phyloP scores from a whole-genome alignment of 1,284 basidiomycete genomes.

The Jaminaea rosea region DNA sequence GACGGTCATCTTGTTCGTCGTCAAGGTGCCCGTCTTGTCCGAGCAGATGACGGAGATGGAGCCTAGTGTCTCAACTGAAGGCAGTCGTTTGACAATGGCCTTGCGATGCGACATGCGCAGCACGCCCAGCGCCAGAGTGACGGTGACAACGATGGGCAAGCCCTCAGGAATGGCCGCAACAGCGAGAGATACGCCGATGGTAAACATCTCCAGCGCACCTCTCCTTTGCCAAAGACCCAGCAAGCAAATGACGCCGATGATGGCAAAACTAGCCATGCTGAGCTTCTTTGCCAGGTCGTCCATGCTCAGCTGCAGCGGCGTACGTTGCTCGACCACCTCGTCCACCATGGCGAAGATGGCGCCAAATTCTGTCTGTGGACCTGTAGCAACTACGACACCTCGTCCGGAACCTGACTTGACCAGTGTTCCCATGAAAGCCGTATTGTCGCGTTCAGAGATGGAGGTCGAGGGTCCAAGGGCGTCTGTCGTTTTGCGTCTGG shows the following conservation, averaged over 20 bases:
- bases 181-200: conserved; percentile 62
- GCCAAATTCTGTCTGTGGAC: conserved; percentile 83
- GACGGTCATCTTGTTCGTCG: conserved; percentile 91
- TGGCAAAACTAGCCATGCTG: conserved; percentile 76
- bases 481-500: conserved; percentile 60
- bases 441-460: conserved; percentile 75
- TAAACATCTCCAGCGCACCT: conserved; percentile 97
- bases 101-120: conserved; percentile 86
- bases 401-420: conserved; percentile 81
- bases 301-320: conserved; percentile 88
- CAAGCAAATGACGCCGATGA: conserved; percentile 86
- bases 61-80: conserved; percentile 86
- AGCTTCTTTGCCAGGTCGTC: conserved; percentile 90
- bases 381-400: conserved; percentile 84
- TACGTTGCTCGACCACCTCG: conserved; percentile 85
- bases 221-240: conserved; percentile 77
- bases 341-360: conserved; percentile 98
- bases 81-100: conserved; percentile 92
- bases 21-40: conserved; percentile 94
- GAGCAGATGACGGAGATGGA: conserved; percentile 92
- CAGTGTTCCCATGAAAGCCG: conserved; percentile 93
- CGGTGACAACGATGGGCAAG: conserved; percentile 90
- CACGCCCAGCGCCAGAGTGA: conserved; percentile 88
- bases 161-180: conserved; percentile 97
- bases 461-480: conserved; percentile 28